Conservation (phyloP, 192 early-diverging fungal species). For the Coemansia reversa region DNA sequence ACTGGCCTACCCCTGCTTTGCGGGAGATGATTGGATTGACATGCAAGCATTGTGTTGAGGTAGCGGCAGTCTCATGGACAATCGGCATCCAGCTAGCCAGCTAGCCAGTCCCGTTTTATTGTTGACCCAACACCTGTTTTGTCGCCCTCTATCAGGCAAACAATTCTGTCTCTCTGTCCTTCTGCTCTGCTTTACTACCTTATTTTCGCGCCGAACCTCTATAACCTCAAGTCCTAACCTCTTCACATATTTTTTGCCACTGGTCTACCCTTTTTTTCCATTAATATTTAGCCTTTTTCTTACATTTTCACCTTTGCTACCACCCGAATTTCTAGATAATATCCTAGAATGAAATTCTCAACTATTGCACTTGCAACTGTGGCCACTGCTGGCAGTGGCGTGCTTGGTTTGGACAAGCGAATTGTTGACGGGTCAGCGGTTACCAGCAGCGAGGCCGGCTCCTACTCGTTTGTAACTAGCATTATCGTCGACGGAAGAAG, state of each 20-base stretch:
- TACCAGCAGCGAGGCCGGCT: neutral
- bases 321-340: neutral
- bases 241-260: no score
- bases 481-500: conserved; percentile 21
- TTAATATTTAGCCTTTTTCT: neutral
- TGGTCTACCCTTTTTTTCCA: conserved; percentile 3
- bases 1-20: neutral
- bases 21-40: no score
- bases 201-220: neutral
- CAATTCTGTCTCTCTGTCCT: neutral
- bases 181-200: neutral
- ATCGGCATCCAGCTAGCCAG: no score
- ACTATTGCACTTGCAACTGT: conserved; percentile 26
- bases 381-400: conserved; percentile 36
- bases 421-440: conserved; percentile 30
- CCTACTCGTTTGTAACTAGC: conserved; percentile 36
- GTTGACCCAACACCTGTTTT: neutral
- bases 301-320: neutral
- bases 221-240: no score
- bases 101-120: no score
- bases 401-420: conserved; percentile 30
- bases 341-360: conserved; percentile 31
- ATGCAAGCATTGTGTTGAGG: no score
- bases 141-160: neutral
- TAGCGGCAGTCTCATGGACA: no score